Conservation (phyloP, 2,329 filamentous ascomycete genomes). For the Tolypocladium ophioglossoides region DNA sequence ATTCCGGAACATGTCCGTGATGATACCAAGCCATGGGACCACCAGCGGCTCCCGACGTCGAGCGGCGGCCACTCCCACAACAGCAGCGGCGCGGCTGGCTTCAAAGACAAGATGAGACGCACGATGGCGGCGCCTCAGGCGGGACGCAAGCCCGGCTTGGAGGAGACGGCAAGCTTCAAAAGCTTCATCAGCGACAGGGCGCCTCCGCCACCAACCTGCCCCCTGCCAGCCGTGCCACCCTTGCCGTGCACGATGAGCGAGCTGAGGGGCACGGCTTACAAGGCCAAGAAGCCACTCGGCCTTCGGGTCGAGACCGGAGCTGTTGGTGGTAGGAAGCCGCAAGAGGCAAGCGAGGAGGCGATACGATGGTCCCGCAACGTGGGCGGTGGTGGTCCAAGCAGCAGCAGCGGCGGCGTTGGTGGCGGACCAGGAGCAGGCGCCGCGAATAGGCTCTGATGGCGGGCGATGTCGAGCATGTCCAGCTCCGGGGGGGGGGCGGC, state of each 20-base stretch:
- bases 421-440: not conserved
- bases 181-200: conserved; percentile 13
- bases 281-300: conserved; percentile 13
- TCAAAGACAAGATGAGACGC: conserved; percentile 5
- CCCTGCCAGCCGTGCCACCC: conserved; percentile 15
- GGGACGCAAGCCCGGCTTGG: conserved; percentile 9
- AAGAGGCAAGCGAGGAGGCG: conserved; percentile 10
- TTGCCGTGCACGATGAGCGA: conserved; percentile 5
- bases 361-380: conserved; percentile 6
- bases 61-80: conserved; percentile 13
- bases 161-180: conserved; percentile 12
- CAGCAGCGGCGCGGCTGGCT: not conserved
- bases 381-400: conserved; percentile 1
- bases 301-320: conserved; percentile 12
- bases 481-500: too few species aligned
- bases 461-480: not conserved
- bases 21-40: not conserved
- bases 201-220: conserved; percentile 11
- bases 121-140: not conserved
- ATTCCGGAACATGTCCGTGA: not conserved
- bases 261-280: conserved; percentile 6
- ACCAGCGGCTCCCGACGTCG: conserved; percentile 10
- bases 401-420: not conserved
- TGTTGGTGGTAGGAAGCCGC: conserved; percentile 5
- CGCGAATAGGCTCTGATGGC: not conserved